Percentiles rank a stretch among this genome's conserved stretches.
Conservation (phyloP, 2,329 filamentous ascomycete genomes). For the Zymoseptoria crescenta region DNA sequence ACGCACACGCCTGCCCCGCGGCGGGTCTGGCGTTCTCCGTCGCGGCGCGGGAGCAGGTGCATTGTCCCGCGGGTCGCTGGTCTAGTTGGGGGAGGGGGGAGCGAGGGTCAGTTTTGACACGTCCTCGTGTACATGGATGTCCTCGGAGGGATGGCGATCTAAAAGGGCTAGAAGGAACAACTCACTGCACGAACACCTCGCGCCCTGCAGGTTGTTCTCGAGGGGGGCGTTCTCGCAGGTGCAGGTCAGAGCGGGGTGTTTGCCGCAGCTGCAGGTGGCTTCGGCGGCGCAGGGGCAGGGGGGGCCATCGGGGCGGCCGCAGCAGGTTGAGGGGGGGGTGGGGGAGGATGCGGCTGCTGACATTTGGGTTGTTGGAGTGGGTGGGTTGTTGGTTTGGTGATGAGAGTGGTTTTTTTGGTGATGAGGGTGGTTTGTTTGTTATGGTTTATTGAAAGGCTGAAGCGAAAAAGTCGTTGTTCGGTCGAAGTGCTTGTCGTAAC, state of each 20-base stretch:
- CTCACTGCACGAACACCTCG: slow-evolving; percentile 74
- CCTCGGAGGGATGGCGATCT: no score
- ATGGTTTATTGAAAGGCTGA: not conserved
- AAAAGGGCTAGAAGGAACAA: slow-evolving; percentile 18
- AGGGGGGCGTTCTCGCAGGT: slow-evolving; percentile 66
- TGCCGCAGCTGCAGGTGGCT: slow-evolving; percentile 62
- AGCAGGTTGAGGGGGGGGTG: slow-evolving; percentile 49
- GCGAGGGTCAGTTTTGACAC: not conserved
- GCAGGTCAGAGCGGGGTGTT: slow-evolving; percentile 80
- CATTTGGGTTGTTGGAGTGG: slow-evolving; percentile 25
- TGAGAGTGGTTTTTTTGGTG: no score
- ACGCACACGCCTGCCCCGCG: slow-evolving; percentile 60
- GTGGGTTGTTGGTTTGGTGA: slow-evolving; percentile 3
- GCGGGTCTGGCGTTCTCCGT: slow-evolving; percentile 57
- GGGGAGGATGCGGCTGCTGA: slow-evolving; percentile 27
- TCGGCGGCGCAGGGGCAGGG: slow-evolving; percentile 41
- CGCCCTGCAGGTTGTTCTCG: slow-evolving; percentile 67
- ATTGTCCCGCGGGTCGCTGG: slow-evolving; percentile 68
- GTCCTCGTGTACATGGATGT: not conserved
- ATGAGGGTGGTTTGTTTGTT: not conserved
- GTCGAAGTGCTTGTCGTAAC: no score
- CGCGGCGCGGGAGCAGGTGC: slow-evolving; percentile 67
- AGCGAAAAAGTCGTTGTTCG: not conserved
- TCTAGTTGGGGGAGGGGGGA: slow-evolving; percentile 35
- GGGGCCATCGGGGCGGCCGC: slow-evolving; percentile 44